A percentile compares a stretch with the other conserved stretches of the same genome.
Evolutionary conservation across 306 rosid species (phyloP).

Genomic region (Inga leiocalycina): DNA sequence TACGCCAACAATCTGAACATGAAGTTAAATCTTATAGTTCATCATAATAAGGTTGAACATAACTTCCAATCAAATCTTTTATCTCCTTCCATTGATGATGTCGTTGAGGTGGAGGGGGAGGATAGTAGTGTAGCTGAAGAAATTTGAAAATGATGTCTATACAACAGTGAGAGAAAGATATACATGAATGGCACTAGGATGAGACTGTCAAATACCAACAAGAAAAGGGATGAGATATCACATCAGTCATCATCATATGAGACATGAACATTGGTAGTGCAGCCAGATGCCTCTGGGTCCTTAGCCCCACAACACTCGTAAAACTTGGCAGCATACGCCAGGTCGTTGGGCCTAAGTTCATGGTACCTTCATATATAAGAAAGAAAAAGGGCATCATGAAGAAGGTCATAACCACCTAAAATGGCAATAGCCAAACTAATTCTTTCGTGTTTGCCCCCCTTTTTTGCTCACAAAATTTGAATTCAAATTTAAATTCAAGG

Average conservation of each 20-base stretch:
- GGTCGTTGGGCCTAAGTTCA: constrained; percentile 61
- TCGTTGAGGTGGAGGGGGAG: too few species aligned
- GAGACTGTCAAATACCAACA: not conserved
- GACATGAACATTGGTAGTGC: constrained; percentile 76
- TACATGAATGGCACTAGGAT: not conserved
- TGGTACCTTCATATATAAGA: constrained; percentile 50
- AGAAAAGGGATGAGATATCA: constrained; percentile 19
- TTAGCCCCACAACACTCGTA: constrained; percentile 97
- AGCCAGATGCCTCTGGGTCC: constrained; percentile 76
- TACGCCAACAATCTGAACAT: too few species aligned
- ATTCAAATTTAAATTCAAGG: not conserved
- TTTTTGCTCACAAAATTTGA: not conserved
- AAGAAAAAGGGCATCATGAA: constrained; percentile 15
- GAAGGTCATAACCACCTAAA: constrained; percentile 9
- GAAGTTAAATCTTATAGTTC: too few species aligned
- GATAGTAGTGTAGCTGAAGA: not conserved
- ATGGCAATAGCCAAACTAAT: constrained; percentile 1
- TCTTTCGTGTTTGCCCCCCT: not conserved
- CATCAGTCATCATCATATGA: constrained; percentile 74
- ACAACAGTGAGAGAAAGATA: constrained; percentile 24
- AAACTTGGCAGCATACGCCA: constrained; percentile 81
- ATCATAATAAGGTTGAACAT: too few species aligned
- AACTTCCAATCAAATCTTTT: too few species aligned
- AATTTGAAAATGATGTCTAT: constrained; percentile 19
- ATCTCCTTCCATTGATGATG: too few species aligned